Evolutionary conservation across 179 eudicot genomes (phyloP).

Genomic region (Spergularia azorica): DNA sequence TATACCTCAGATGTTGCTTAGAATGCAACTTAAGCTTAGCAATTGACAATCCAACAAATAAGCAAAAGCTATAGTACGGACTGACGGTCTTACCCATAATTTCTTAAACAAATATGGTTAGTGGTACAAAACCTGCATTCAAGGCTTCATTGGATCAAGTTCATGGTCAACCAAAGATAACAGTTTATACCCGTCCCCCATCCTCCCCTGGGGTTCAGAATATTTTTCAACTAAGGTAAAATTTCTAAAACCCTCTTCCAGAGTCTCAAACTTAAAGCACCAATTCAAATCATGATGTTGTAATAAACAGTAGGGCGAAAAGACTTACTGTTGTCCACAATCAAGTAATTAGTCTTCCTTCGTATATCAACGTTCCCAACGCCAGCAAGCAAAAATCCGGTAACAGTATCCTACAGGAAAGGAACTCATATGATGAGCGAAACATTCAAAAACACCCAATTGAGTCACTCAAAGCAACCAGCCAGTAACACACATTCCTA

Average conservation of each 20-base stretch:
- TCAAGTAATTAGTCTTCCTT: conserved; percentile 95
- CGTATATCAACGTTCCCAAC: conserved; percentile 95
- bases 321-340: conserved; percentile 90
- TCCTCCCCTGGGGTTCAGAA: too few species aligned
- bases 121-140: too few species aligned
- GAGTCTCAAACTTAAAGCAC: not conserved
- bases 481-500: not conserved
- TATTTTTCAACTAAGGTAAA: not conserved
- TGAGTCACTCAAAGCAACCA: not conserved
- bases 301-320: not conserved
- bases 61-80: not conserved
- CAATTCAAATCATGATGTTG: not conserved
- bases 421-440: not conserved
- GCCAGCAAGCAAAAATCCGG: conserved; percentile 95
- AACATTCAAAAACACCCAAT: conserved; percentile 1
- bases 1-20: not conserved
- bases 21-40: not conserved
- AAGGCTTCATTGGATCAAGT: too few species aligned
- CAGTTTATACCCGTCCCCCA: not conserved
- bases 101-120: too few species aligned
- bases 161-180: too few species aligned
- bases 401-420: conserved; percentile 73
- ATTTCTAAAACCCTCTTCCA: too few species aligned
- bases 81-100: too few species aligned
- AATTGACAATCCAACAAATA: not conserved